Conservation (phyloP, 805 yeast genomes). For the Myxozyma vanderwaltii region DNA sequence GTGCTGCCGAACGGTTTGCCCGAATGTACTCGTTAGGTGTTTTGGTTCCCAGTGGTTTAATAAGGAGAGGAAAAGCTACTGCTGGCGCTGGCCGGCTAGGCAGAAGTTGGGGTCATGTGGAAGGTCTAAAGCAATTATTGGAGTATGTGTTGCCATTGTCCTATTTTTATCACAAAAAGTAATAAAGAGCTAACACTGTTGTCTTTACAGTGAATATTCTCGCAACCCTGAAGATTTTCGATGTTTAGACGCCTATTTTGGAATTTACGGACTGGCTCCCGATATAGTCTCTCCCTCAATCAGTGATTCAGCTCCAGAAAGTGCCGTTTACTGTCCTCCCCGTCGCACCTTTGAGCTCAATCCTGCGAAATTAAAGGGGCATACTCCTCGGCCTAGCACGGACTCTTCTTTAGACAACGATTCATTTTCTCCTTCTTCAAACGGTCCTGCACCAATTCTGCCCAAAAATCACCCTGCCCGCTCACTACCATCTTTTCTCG, state of each 20-base stretch:
- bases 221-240: constrained; percentile 14
- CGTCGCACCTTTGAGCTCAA: constrained; percentile 30
- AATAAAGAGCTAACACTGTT: constrained; percentile 28
- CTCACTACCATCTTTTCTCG: constrained; percentile 48
- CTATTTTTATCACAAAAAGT: neutral
- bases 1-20: constrained; percentile 33
- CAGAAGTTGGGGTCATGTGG: constrained; percentile 43
- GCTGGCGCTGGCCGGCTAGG: constrained; percentile 28
- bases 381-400: neutral
- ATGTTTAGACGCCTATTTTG: constrained; percentile 24
- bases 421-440: constrained; percentile 46
- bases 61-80: constrained; percentile 22
- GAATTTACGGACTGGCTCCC: constrained; percentile 14
- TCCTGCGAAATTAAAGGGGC: constrained; percentile 16
- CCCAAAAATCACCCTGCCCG: constrained; percentile 43
- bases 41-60: constrained; percentile 39
- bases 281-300: constrained; percentile 45
- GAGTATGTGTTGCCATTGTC: constrained; percentile 1
- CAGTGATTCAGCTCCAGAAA: constrained; percentile 49
- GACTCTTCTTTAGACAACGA: constrained; percentile 17
- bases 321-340: constrained; percentile 35
- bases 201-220: constrained; percentile 13
- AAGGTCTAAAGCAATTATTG: constrained; percentile 40
- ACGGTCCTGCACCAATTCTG: constrained; percentile 29
- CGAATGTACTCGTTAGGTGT: constrained; percentile 66